Base-by-base conservation (phyloP, 2,329 filamentous ascomycete genomes). In the Cyphellophora europaea region DNA sequence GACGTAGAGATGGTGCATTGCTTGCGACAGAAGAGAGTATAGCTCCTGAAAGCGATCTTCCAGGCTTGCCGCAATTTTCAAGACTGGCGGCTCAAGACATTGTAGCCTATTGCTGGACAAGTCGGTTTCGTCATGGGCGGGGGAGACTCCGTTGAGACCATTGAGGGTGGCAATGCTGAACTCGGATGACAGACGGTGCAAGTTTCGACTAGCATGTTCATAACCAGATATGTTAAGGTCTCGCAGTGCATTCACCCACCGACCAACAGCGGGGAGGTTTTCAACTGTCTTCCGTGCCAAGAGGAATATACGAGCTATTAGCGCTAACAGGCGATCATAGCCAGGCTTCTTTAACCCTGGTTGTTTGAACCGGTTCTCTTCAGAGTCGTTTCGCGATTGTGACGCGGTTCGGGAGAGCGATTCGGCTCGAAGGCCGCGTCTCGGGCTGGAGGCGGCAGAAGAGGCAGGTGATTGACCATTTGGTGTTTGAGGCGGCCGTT, bases 1-100 rank as follows among this genome's bases (percentile, higher is more conserved):
- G 11, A 78, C 78, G 54, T 84, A 93, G 53, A 94, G 83, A 2
- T 82, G 81, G 37, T 93, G 73, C 3, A 88, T 39, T 16, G 42
- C 37, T 18, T 41, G 35, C 6, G 45, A 94, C n/a, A 95, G 66
- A 6, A 75, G 77, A 52, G 89, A 77, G 49, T 80, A 83, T 1
- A 79, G 63, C 5, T 67, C 65, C 43, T 25, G 12, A 19, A 45
- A 49, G 5, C 19, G 19, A 11, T 35, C 36, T 28, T 40, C 36
- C 12, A 37, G 42, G 79, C 79, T 47, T 82, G 88, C 32, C 75
- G 72, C 11, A 74, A 72, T 36, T 66, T 63, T 19, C 71, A 77
- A 41, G 72, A 68, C 2, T 83, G 59, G 0, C 4, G 43, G 42
- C 6, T 33, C 31, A 10, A 48, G 28, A 12, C 43, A 41, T 8